phyloP scores from a whole-genome alignment of 73 alveolate species.

The Paramecium bursaria region DNA sequence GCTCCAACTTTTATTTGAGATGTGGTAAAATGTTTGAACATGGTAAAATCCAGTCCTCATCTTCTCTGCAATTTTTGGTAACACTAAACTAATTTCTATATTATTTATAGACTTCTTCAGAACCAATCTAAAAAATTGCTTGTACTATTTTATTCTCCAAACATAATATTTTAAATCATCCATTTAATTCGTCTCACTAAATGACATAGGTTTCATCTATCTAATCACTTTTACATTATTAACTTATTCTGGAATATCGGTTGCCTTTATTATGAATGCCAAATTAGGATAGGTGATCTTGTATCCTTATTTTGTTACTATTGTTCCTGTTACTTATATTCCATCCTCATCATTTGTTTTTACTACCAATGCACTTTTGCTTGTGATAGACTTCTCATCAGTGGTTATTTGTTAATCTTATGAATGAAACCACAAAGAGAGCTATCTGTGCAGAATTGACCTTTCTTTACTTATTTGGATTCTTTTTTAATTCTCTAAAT shows the following conservation, averaged over 20 bases:
- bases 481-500: background rate
- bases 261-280: slow-evolving; percentile 1
- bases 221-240: background rate
- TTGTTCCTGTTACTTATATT: slow-evolving; percentile 35
- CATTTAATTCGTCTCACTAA: background rate
- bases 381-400: background rate
- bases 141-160: slow-evolving; percentile 35
- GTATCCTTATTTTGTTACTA: slow-evolving; percentile 12
- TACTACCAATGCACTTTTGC: background rate
- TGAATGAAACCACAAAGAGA: slow-evolving; percentile 4
- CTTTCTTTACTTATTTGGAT: background rate
- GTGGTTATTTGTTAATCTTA: background rate
- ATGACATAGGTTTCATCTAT: background rate
- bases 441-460: background rate
- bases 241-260: slow-evolving; percentile 45
- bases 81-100: slow-evolving; percentile 31
- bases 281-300: slow-evolving; percentile 49
- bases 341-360: slow-evolving; percentile 17
- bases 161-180: slow-evolving; percentile 49
- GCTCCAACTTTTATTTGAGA: slow-evolving; percentile 52
- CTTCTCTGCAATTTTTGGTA: slow-evolving; percentile 2
- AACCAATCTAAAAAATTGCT: slow-evolving; percentile 26
- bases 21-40: slow-evolving; percentile 50
- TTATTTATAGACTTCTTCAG: slow-evolving; percentile 15
- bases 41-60: slow-evolving; percentile 35